These are phyloP conservation scores for Cryptococcus jaspeensis DNA, from an alignment of 1,284 basidiomycete species.

Conservation along the genomic window DNA sequence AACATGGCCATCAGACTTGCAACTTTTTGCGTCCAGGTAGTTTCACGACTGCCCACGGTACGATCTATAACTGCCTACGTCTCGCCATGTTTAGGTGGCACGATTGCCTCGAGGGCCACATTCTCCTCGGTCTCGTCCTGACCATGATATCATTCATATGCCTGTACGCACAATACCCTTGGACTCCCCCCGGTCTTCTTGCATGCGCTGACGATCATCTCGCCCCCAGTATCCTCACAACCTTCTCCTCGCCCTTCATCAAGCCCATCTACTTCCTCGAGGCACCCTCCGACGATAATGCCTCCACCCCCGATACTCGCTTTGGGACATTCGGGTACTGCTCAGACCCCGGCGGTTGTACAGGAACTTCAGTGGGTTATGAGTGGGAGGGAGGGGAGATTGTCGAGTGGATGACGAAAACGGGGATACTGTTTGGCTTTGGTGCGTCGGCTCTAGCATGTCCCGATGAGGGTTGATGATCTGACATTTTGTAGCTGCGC, in stretches of 20 bases:
- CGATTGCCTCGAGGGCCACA: constrained; percentile 35
- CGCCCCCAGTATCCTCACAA: constrained; percentile 19
- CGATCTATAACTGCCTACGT: too few relatives aligned
- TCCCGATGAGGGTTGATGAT: not conserved
- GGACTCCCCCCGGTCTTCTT: not conserved
- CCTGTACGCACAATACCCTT: constrained; percentile 21
- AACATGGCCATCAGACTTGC: too few relatives aligned
- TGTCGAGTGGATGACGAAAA: constrained; percentile 25
- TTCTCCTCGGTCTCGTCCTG: constrained; percentile 30
- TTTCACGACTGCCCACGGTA: too few relatives aligned
- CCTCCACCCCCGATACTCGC: not conserved
- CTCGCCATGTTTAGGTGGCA: constrained; percentile 19
- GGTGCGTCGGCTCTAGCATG: constrained; percentile 16
- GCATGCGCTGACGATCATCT: not conserved
- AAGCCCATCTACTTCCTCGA: constrained; percentile 27
- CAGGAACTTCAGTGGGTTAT: constrained; percentile 19
- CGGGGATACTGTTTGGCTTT: constrained; percentile 26
- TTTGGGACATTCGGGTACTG: constrained; percentile 36
- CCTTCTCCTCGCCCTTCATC: constrained; percentile 35
- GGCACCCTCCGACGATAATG: not conserved
- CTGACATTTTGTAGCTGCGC: constrained; percentile 14
- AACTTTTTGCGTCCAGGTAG: too few relatives aligned
- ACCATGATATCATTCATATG: constrained; percentile 16
- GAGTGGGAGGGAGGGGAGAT: constrained; percentile 12
- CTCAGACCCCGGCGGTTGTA: not conserved